Conservation (phyloP, 1,139 yeast species). For the Kluyveromyces sp. region DNA sequence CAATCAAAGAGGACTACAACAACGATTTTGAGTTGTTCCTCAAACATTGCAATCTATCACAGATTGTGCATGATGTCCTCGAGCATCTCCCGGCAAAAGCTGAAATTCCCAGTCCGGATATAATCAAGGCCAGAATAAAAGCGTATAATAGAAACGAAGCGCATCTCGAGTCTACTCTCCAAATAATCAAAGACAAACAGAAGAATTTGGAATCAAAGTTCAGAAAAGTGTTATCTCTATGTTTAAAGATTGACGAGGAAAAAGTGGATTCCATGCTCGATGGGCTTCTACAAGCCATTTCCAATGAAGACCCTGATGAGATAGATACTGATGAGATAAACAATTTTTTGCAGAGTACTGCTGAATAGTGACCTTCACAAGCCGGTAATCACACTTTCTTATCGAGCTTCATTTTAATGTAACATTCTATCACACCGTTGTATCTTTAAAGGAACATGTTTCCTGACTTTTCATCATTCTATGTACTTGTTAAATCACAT, state of each 20-base stretch:
- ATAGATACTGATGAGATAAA: conserved; percentile 44
- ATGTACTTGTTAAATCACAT: not conserved
- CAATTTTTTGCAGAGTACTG: conserved; percentile 28
- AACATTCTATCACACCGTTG: not conserved
- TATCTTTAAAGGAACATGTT: not conserved
- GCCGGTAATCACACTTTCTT: too few relatives aligned
- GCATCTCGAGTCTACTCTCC: conserved; percentile 43
- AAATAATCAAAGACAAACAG: conserved; percentile 44
- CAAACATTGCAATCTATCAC: conserved; percentile 19
- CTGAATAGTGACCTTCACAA: conserved; percentile 4
- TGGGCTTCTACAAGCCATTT: conserved; percentile 85
- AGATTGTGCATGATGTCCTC: conserved; percentile 19
- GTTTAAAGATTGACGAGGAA: conserved; percentile 75
- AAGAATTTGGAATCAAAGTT: conserved; percentile 74
- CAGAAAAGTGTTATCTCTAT: conserved; percentile 79
- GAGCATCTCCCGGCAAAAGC: conserved; percentile 18
- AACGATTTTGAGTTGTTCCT: conserved; percentile 26
- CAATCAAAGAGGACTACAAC: conserved; percentile 29
- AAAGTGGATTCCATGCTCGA: conserved; percentile 80
- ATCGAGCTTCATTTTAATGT: not conserved
- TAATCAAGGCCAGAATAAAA: conserved; percentile 66
- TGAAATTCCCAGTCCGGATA: conserved; percentile 51
- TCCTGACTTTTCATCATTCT: not conserved
- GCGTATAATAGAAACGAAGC: conserved; percentile 70
- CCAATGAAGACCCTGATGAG: conserved; percentile 62